Percentiles rank a stretch among this genome's conserved stretches.
phyloP scores from a whole-genome alignment of 345 rosid species.

The Aquilaria sinensis region DNA sequence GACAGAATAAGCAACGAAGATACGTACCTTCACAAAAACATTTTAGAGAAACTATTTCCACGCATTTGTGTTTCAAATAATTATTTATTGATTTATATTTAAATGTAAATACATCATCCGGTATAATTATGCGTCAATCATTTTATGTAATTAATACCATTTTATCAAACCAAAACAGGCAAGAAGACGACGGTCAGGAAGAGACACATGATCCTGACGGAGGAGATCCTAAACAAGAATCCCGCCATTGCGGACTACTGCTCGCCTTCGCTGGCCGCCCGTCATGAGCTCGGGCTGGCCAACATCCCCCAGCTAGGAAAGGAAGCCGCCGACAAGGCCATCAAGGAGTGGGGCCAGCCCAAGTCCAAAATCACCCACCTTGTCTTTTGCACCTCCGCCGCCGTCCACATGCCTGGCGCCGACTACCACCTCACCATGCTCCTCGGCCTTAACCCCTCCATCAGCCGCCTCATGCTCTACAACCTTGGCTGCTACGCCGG shows the following conservation, averaged over 20 bases:
- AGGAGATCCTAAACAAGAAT: too few species aligned
- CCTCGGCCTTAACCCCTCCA: not conserved
- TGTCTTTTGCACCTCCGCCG: conserved; percentile 2
- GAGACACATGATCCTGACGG: too few species aligned
- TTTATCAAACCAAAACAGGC: too few species aligned
- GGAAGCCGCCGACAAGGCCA: conserved; percentile 2
- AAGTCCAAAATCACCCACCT: conserved; percentile 7
- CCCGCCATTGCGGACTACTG: not conserved
- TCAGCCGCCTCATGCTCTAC: not conserved
- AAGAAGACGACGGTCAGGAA: too few species aligned
- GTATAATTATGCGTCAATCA: too few species aligned
- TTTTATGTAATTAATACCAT: too few species aligned
- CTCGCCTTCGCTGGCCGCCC: conserved; percentile 7
- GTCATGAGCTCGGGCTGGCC: not conserved
- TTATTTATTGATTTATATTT: too few species aligned
- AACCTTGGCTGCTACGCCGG: conserved; percentile 6
- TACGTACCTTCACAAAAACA: too few species aligned
- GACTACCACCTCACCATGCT: conserved; percentile 2
- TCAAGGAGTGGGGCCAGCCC: conserved; percentile 8
- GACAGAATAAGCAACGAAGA: too few species aligned
- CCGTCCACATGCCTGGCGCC: not conserved
- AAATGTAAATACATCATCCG: too few species aligned
- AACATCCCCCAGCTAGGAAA: conserved; percentile 1
- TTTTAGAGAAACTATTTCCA: too few species aligned
- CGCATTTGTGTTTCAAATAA: too few species aligned